A percentile compares a stretch with the other conserved stretches of the same genome.
phyloP scores from a whole-genome alignment of 2,329 filamentous ascomycete genomes.

The Alternaria gaisen region DNA sequence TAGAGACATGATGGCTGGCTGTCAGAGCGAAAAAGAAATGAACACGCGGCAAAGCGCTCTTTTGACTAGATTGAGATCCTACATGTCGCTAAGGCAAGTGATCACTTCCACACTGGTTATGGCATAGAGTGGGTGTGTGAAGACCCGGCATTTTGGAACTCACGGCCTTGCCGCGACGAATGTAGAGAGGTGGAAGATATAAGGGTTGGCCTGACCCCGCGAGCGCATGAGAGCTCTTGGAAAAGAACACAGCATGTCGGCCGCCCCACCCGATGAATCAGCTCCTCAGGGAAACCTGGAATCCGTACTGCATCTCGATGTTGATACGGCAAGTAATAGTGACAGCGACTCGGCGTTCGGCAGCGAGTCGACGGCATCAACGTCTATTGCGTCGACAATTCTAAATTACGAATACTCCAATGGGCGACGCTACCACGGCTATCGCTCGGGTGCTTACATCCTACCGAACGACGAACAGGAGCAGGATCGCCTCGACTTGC shows the following conservation, averaged over 20 bases:
- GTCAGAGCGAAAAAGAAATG: constrained; percentile 1
- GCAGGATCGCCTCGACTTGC: constrained; percentile 51
- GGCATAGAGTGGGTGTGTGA: constrained; percentile 2
- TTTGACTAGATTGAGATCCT: constrained; percentile 3
- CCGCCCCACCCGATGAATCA: constrained; percentile 11
- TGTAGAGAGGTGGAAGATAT: constrained; percentile 9
- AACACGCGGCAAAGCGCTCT: background rate
- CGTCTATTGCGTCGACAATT: constrained; percentile 49
- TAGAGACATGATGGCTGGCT: constrained; percentile 17
- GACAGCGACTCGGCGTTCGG: constrained; percentile 47
- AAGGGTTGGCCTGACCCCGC: constrained; percentile 4
- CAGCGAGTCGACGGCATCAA: constrained; percentile 35
- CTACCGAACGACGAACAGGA: constrained; percentile 52
- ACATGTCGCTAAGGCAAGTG: constrained; percentile 6
- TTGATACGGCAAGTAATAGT: constrained; percentile 36
- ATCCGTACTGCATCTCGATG: constrained; percentile 41
- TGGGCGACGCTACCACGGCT: constrained; percentile 51
- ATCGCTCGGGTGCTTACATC: constrained; percentile 46
- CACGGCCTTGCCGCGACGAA: constrained; percentile 1
- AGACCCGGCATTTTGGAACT: constrained; percentile 7
- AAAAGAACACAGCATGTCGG: constrained; percentile 18
- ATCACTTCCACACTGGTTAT: background rate
- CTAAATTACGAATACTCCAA: constrained; percentile 52
- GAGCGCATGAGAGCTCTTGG: constrained; percentile 4
- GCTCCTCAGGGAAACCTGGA: constrained; percentile 28